Percentiles rank a stretch among this genome's conserved stretches.
Conservation (phyloP, 208 protist genomes). For the Naegleria gruberi region DNA sequence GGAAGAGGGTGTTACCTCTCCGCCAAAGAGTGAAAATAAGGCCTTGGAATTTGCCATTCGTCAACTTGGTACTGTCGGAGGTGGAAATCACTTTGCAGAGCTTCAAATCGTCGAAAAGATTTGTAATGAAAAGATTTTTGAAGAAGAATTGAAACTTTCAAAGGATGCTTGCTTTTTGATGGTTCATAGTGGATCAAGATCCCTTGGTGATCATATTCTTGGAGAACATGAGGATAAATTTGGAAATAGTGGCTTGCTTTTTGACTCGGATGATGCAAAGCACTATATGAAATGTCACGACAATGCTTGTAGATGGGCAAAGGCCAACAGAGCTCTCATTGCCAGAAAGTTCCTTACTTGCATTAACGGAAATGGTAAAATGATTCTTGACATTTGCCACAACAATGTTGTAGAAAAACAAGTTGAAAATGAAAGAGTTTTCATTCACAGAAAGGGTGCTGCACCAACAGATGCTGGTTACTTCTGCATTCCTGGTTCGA, state of each 20-base stretch:
- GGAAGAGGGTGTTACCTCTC: too few species aligned
- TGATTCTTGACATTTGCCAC: constrained; percentile 11
- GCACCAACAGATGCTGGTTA: neutral
- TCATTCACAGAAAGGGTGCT: constrained; percentile 16
- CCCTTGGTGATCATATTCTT: neutral
- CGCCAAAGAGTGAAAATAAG: too few species aligned
- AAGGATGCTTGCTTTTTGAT: neutral
- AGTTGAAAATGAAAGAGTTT: neutral
- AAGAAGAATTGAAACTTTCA: neutral
- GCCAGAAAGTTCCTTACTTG: neutral
- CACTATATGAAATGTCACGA: neutral
- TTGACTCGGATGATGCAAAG: too few species aligned
- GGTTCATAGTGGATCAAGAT: constrained; percentile 2
- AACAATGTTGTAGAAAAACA: neutral
- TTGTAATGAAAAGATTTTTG: neutral
- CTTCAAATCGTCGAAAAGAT: constrained; percentile 6
- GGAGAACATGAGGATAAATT: neutral
- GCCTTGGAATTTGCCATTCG: neutral
- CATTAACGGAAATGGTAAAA: neutral
- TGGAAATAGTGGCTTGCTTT: neutral
- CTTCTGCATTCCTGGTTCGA: neutral
- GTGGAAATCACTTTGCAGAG: constrained; percentile 26
- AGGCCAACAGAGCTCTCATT: neutral
- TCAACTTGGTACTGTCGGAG: neutral
- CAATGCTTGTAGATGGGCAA: constrained; percentile 17